Conservation (phyloP, 2,329 filamentous ascomycete genomes). For the Colletotrichum coccodes region DNA sequence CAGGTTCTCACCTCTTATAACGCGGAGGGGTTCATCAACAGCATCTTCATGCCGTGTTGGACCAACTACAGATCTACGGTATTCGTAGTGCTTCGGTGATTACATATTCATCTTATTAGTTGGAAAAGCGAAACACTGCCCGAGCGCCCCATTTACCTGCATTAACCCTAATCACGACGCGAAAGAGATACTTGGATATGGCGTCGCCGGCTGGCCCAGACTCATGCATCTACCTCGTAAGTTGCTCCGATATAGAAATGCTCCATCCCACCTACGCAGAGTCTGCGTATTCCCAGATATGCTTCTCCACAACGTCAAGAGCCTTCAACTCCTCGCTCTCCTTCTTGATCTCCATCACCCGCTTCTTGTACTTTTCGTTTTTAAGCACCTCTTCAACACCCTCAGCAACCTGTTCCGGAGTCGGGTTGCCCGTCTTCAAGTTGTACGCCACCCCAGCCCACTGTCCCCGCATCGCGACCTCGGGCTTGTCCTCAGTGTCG, state of each 20-base stretch:
- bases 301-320: conserved; percentile 21
- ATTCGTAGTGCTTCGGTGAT: too few species aligned
- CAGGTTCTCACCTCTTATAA: too few species aligned
- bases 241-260: not conserved
- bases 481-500: conserved; percentile 51
- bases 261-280: not conserved
- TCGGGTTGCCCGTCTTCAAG: conserved; percentile 47
- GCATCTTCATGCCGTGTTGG: too few species aligned
- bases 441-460: conserved; percentile 57
- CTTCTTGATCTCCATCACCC: conserved; percentile 41
- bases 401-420: conserved; percentile 38
- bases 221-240: not conserved
- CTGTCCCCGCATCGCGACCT: conserved; percentile 52
- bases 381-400: conserved; percentile 45
- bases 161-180: too few species aligned
- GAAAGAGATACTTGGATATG: too few species aligned
- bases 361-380: conserved; percentile 42
- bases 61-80: too few species aligned
- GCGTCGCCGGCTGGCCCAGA: too few species aligned
- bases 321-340: conserved; percentile 45
- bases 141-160: too few species aligned
- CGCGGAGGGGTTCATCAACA: too few species aligned
- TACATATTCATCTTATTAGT: too few species aligned
- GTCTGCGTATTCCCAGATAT: conserved; percentile 31
- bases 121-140: too few species aligned